Evolutionary conservation across 768 basidiomycete genomes (phyloP), one percentile per base, ranked within the genome.

Genomic region (Rhodosporidiobolus odoratus): DNA sequence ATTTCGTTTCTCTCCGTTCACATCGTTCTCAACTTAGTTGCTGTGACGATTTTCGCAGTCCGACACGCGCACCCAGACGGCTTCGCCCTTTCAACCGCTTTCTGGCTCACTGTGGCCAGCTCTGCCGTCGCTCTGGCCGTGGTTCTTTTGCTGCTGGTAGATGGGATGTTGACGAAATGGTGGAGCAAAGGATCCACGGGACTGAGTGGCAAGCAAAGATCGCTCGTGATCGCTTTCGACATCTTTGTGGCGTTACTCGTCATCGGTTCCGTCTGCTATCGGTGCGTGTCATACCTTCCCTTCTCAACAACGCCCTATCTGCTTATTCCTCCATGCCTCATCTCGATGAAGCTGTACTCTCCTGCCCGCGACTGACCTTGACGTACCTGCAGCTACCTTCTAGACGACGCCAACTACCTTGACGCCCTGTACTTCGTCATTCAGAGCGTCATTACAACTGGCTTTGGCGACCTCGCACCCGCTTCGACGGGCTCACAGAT

Each of bases 1-100:
- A 35, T 68, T 25, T 17, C 4, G 3, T n/a, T 65, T 10, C 71
- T 72, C 10, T 15, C 27, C 2, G 1, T 53, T 2, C 66, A 67
- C 52, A 37, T 67, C 45, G 21, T 60, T 27, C 38, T 72, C 61
- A 68, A 63, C 45, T 10, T 48, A 43, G 43, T 60, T n/a, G 52
- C 71, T 0, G 37, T 59, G 25, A 38, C 58, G 43, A 37, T 67
- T 45, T 72, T 72, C 25, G 71, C 40, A 10, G 6, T 50, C 32
- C 38, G 47, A 19, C 32, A 54, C 12, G 45, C 63, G 7, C 21
- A 48, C 3, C 65, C 56, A 0, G 71, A 57, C 32, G 71, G 71
- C 52, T 72, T 48, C 58, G 34, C 47, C 25, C 62, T 72, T 10
- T 72, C 71, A 8, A 72, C 71, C 12, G 66, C 71, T 1, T 72